Evolutionary conservation across 2,329 filamentous ascomycete genomes (phyloP).

Genomic region (Colletotrichum tamarilloi): DNA sequence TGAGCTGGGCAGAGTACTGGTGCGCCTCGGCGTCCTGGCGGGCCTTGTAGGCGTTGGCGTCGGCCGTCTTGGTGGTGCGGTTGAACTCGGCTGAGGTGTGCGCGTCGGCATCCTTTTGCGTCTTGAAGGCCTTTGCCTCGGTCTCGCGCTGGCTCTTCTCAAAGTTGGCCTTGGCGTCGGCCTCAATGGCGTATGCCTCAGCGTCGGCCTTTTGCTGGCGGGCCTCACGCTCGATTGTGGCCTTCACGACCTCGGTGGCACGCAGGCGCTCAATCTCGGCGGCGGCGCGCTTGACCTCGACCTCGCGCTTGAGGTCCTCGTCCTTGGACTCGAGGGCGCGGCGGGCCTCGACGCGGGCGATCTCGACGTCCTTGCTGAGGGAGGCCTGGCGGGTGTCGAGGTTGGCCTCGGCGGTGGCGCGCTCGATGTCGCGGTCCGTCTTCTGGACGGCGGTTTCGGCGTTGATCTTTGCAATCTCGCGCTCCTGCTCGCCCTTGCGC

Average conservation of each 20-base stretch:
- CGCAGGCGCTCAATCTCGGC: conserved; percentile 85
- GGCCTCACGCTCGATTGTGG: conserved; percentile 75
- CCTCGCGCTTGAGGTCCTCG: conserved; percentile 82
- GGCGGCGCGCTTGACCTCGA: conserved; percentile 80
- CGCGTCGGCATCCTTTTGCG: conserved; percentile 55
- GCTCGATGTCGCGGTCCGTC: conserved; percentile 86
- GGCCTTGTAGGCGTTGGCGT: conserved; percentile 60
- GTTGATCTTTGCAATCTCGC: conserved; percentile 89
- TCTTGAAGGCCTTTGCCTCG: conserved; percentile 64
- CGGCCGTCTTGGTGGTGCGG: conserved; percentile 58
- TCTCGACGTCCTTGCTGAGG: conserved; percentile 78
- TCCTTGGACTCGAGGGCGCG: conserved; percentile 80
- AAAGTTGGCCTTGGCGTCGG: conserved; percentile 66
- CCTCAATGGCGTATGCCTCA: conserved; percentile 72
- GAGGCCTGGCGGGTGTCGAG: conserved; percentile 78
- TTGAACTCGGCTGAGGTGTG: conserved; percentile 53
- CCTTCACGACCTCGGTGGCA: conserved; percentile 82
- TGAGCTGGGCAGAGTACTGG: conserved; percentile 52
- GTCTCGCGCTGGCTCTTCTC: conserved; percentile 64
- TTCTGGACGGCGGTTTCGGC: conserved; percentile 87
- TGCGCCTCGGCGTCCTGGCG: conserved; percentile 55
- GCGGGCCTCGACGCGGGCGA: conserved; percentile 79
- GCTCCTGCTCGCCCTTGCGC: conserved; percentile 83
- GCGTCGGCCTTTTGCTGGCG: conserved; percentile 77
- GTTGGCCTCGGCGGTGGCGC: conserved; percentile 80